These are phyloP conservation scores for Lavandula angustifolia DNA, from an alignment of 257 asterid species.

Conservation along the genomic window DNA sequence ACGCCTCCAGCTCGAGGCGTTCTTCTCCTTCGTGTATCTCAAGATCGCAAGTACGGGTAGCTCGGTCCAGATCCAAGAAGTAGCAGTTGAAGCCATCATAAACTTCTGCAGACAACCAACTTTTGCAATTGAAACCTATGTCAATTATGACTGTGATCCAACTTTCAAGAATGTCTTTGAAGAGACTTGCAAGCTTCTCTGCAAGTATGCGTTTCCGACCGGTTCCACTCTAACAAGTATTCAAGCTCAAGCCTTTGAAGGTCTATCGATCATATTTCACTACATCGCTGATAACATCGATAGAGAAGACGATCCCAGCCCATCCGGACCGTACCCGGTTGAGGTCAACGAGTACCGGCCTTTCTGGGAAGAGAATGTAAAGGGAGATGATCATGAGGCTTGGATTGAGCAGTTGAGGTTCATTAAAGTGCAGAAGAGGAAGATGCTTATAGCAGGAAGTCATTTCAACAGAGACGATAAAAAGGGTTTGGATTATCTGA, in stretches of 20 bases:
- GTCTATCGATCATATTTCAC: conserved; percentile 65
- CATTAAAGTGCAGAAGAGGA: conserved; percentile 75
- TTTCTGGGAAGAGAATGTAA: conserved; percentile 77
- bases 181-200: conserved; percentile 69
- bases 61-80: conserved; percentile 74
- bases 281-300: conserved; percentile 80
- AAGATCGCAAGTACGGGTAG: conserved; percentile 48
- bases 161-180: conserved; percentile 72
- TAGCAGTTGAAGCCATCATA: conserved; percentile 76
- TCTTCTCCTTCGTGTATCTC: conserved; percentile 70
- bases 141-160: conserved; percentile 84
- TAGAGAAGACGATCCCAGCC: conserved; percentile 62
- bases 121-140: conserved; percentile 68
- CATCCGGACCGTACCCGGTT: conserved; percentile 67
- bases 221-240: conserved; percentile 55
- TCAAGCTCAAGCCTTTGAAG: conserved; percentile 89
- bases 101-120: conserved; percentile 84
- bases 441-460: conserved; percentile 72
- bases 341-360: conserved; percentile 67
- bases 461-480: conserved; percentile 78
- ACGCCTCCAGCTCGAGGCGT: conserved; percentile 83
- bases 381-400: conserved; percentile 44
- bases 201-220: conserved; percentile 85
- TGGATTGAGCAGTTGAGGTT: conserved; percentile 75
- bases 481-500: conserved; percentile 80